Evolutionary conservation across 2,329 filamentous ascomycete genomes (phyloP), one percentile per base, ranked within the genome.

Genomic region (Xylariales sp.): DNA sequence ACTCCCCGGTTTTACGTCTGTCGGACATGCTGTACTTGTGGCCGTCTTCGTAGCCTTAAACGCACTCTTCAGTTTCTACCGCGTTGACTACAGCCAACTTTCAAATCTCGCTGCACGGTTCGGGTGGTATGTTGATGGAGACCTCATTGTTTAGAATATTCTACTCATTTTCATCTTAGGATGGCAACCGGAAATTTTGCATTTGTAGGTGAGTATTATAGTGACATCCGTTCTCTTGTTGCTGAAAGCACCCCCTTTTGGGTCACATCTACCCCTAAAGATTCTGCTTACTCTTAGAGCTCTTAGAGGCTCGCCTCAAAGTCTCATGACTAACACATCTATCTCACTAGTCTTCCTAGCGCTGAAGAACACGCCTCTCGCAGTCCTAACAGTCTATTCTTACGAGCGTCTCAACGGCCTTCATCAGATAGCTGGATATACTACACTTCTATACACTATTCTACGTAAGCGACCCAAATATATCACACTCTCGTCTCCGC

Each of bases 321-420:
- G 7, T 36, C 14, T 2, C 28, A 6, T 34, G 46, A 43, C 61
- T 69, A 36, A 67, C 14, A 3, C 16, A 9, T 75, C 84, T 5
- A 79, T 83, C 23, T 23, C 23, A 23, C 23, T 23, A 23, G 81
- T 85, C 2, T 83, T 85, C 32, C 76, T 87, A 10, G 81, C 80
- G 1, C 73, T 85, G 68, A 84, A 83, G 63, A 85, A 86, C 63
- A 85, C 83, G 0, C 84, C 83, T 0, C 72, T 86, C 5, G 80
- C 80, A 3, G 75, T 80, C 49, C 67, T 84, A 12, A 80, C 80
- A 1, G 76, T 79, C 5, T 81, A 80, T 55, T 82, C 83, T 2
- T 83, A 86, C 65, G 83, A 83, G 56, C 77, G 81, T 32, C 78
- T 86, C 8, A 85, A 85, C 52, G 73, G 80, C 1, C 76, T 86